Conservation (phyloP, 768 basidiomycete species). For the Naganishia antarctica region DNA sequence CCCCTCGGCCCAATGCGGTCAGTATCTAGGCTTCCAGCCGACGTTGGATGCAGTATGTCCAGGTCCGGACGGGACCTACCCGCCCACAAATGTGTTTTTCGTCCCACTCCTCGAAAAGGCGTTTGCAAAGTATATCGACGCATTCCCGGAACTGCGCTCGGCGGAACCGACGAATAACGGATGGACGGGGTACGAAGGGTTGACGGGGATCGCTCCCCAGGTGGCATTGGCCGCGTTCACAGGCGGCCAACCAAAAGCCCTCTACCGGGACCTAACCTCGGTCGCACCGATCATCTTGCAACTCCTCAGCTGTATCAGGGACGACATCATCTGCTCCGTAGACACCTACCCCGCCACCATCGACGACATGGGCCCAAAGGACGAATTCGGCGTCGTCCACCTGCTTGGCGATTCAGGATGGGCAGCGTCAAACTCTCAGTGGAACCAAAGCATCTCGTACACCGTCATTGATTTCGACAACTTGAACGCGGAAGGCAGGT, state of each 20-base stretch:
- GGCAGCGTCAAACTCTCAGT: not conserved
- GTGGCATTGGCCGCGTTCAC: slow-evolving; percentile 2
- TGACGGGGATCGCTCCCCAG: not conserved
- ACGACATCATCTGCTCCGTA: slow-evolving; percentile 14
- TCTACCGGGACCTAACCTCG: not conserved
- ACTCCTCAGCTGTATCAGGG: not conserved
- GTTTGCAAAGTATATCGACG: slow-evolving; percentile 18
- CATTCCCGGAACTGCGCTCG: not conserved
- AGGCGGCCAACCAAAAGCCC: not conserved
- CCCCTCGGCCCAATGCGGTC: not conserved
- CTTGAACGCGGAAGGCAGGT: slow-evolving; percentile 1
- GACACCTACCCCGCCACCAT: slow-evolving; percentile 8
- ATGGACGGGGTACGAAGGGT: not conserved
- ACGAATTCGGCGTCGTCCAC: slow-evolving; percentile 11
- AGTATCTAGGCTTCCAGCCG: slow-evolving; percentile 10
- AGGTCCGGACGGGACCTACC: not conserved
- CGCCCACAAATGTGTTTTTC: slow-evolving; percentile 2
- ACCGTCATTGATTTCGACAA: slow-evolving; percentile 14
- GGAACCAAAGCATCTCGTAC: slow-evolving; percentile 3
- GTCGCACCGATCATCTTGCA: not conserved
- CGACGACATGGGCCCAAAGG: slow-evolving; percentile 11
- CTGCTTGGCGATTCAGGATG: slow-evolving; percentile 19
- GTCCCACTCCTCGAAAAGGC: slow-evolving; percentile 22
- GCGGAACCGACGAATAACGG: not conserved
- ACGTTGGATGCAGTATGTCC: slow-evolving; percentile 3